Conservation (phyloP, 176 grass and related monocot genomes). For the Raddia distichophylla region DNA sequence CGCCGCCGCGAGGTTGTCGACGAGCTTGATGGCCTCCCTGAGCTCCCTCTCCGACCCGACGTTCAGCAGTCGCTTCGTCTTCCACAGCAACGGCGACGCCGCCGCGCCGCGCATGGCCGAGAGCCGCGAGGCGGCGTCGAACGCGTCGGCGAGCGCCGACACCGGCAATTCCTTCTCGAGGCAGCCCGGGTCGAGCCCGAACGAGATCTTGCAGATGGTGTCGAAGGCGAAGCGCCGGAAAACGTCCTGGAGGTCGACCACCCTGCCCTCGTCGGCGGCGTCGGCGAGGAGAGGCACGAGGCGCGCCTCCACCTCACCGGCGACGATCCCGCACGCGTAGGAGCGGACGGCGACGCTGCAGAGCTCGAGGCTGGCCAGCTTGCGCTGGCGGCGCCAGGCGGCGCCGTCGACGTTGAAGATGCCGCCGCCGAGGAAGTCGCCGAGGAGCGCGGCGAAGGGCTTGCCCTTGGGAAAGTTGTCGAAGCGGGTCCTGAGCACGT, state of each 20-base stretch:
- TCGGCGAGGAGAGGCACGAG: conserved; percentile 56
- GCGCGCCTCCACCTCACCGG: conserved; percentile 41
- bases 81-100: conserved; percentile 60
- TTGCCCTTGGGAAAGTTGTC: conserved; percentile 87
- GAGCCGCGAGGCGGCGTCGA: conserved; percentile 60
- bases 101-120: conserved; percentile 49
- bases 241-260: conserved; percentile 78
- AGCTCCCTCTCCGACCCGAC: conserved; percentile 73
- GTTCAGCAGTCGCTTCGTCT: conserved; percentile 61
- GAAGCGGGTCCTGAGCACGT: conserved; percentile 83
- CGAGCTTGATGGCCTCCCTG: conserved; percentile 44
- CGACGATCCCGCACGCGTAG: conserved; percentile 63
- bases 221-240: conserved; percentile 81
- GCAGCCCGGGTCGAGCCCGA: conserved; percentile 71
- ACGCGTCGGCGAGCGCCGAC: conserved; percentile 61
- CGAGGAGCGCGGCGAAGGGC: conserved; percentile 66
- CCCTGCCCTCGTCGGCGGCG: conserved; percentile 23
- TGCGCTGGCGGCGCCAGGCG: conserved; percentile 77
- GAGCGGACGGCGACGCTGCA: conserved; percentile 69
- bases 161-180: conserved; percentile 51
- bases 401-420: conserved; percentile 91
- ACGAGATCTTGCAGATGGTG: conserved; percentile 83
- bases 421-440: conserved; percentile 77
- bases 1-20: conserved; percentile 54
- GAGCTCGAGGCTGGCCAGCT: conserved; percentile 91